These are phyloP conservation scores for Rusavskia elegans DNA, from an alignment of 495 filamentous ascomycete genomes.

Conservation along the genomic window DNA sequence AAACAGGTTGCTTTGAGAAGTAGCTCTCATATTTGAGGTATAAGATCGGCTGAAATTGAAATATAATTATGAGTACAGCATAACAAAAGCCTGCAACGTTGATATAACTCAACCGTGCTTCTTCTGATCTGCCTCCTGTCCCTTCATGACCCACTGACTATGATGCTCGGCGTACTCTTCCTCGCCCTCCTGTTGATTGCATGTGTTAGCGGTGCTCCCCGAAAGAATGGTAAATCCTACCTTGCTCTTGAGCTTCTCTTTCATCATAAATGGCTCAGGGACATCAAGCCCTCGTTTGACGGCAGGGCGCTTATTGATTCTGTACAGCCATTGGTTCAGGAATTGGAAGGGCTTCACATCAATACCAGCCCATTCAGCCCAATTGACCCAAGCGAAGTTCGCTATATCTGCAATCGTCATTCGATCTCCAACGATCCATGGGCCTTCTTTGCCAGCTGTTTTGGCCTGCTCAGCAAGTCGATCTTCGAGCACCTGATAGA, in stretches of 20 bases:
- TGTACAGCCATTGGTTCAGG: slow-evolving; percentile 6
- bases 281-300: slow-evolving; percentile 10
- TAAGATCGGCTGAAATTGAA: too few relatives aligned
- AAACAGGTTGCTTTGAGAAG: too few relatives aligned
- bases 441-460: slow-evolving; percentile 17
- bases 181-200: slow-evolving; percentile 8
- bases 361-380: slow-evolving; percentile 21
- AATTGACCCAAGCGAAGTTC: slow-evolving; percentile 24
- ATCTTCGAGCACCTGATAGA: slow-evolving; percentile 26
- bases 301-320: slow-evolving; percentile 10
- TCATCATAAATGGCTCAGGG: slow-evolving; percentile 17
- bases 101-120: slow-evolving; percentile 3
- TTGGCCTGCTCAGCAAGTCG: slow-evolving; percentile 20
- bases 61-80: too few relatives aligned
- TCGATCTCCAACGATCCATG: slow-evolving; percentile 24
- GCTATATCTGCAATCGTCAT: slow-evolving; percentile 30
- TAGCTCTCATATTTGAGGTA: too few relatives aligned
- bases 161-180: slow-evolving; percentile 16
- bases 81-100: neutral
- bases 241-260: slow-evolving; percentile 18
- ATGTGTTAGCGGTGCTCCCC: neutral
- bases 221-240: neutral
- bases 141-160: slow-evolving; percentile 19
- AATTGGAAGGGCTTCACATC: slow-evolving; percentile 8
- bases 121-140: slow-evolving; percentile 15